Evolutionary conservation across 1,284 basidiomycete genomes (phyloP).

Genomic region (Neotropicomus parvogracilis): DNA sequence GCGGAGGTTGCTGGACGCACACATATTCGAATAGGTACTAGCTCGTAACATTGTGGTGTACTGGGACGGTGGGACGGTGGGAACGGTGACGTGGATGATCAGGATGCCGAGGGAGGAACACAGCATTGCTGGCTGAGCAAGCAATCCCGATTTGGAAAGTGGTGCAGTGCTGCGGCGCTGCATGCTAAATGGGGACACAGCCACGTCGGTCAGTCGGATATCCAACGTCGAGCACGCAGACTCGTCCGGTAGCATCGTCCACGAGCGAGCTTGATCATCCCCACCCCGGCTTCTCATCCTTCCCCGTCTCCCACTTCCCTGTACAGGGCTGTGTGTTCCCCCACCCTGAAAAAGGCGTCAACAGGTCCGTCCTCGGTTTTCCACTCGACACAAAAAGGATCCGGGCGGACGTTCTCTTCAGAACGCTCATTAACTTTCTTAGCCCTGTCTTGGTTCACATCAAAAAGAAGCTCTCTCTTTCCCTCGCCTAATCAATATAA

Average conservation of each 20-base stretch:
- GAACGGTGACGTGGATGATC: constrained; percentile 8
- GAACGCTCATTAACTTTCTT: constrained; percentile 30
- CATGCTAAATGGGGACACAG: constrained; percentile 34
- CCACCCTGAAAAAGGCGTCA: constrained; percentile 18
- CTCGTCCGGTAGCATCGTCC: constrained; percentile 5
- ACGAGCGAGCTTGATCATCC: constrained; percentile 13
- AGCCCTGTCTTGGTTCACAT: constrained; percentile 29
- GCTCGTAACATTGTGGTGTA: not conserved
- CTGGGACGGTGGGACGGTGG: too few species aligned
- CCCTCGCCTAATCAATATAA: constrained; percentile 40
- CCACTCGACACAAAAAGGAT: constrained; percentile 15
- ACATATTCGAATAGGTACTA: constrained; percentile 40
- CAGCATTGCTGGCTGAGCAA: constrained; percentile 13
- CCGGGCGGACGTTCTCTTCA: constrained; percentile 22
- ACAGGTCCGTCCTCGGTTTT: constrained; percentile 5
- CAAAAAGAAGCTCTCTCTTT: constrained; percentile 34
- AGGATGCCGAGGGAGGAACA: constrained; percentile 4
- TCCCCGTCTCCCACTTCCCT: constrained; percentile 16
- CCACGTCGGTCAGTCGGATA: constrained; percentile 25
- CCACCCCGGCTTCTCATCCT: constrained; percentile 15
- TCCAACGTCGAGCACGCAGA: constrained; percentile 18
- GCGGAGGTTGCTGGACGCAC: constrained; percentile 65
- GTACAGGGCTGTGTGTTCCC: constrained; percentile 18
- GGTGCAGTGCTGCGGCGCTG: constrained; percentile 36
- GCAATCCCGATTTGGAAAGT: constrained; percentile 14